Conservation (phyloP, 768 basidiomycete genomes). For the Tylopilus rubrobrunneus region DNA sequence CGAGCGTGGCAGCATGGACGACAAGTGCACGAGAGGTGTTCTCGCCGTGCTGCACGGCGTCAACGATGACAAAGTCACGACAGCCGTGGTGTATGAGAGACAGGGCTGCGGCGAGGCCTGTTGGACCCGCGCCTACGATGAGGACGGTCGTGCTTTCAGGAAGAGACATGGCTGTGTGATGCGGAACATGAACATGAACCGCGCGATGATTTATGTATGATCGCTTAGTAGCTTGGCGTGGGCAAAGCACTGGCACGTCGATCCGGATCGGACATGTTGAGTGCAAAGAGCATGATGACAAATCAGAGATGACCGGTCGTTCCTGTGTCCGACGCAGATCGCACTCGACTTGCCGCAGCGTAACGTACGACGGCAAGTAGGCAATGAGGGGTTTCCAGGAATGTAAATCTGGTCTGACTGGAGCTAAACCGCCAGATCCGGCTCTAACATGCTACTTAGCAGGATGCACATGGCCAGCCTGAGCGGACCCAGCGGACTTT, state of each 20-base stretch:
- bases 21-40: slow-evolving; percentile 45
- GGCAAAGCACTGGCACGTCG: background rate
- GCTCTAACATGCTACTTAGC: no score
- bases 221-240: background rate
- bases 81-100: slow-evolving; percentile 42
- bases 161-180: slow-evolving; percentile 20
- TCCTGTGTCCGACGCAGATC: no score
- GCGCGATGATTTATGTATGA: background rate
- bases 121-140: slow-evolving; percentile 50
- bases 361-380: no score
- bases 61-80: slow-evolving; percentile 42
- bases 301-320: background rate
- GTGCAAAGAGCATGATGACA: background rate
- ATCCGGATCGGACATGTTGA: no score
- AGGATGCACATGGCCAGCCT: no score
- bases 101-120: slow-evolving; percentile 46
- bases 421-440: no score
- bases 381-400: no score
- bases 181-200: background rate
- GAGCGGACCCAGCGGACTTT: no score
- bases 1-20: slow-evolving; percentile 53
- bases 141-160: slow-evolving; percentile 40
- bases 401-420: no score
- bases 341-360: no score
- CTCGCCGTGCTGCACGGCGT: slow-evolving; percentile 33